phyloP scores from a whole-genome alignment of 2,329 filamentous ascomycete species.

The Pseudovirgaria hyperparasitica region DNA sequence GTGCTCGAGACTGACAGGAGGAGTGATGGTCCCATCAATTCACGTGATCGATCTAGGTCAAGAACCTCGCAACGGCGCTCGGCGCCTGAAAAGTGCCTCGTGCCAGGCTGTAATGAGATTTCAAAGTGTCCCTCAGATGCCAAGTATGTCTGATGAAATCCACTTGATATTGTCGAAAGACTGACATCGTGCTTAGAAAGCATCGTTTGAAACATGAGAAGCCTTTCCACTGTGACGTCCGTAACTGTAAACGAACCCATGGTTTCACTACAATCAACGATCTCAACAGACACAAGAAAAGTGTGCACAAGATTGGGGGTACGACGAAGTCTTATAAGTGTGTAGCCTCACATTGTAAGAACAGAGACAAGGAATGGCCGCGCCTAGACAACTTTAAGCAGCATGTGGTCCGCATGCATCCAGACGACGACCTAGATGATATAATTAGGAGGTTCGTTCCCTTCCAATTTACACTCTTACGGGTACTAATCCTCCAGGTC shows the following conservation, averaged over 20 bases:
- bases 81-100: too few species aligned
- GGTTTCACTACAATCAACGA: constrained; percentile 77
- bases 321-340: constrained; percentile 45
- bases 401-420: constrained; percentile 61
- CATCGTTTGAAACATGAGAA: constrained; percentile 59
- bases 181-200: constrained; percentile 46
- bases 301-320: constrained; percentile 47
- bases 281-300: constrained; percentile 63
- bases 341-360: constrained; percentile 41
- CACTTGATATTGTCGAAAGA: background rate
- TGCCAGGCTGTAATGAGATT: constrained; percentile 9
- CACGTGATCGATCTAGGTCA: too few species aligned
- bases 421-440: constrained; percentile 27
- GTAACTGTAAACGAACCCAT: constrained; percentile 43
- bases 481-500: too few species aligned
- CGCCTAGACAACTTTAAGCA: constrained; percentile 77
- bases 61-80: too few species aligned
- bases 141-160: constrained; percentile 15
- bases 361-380: constrained; percentile 60
- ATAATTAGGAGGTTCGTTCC: constrained; percentile 34
- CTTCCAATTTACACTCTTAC: background rate
- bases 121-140: constrained; percentile 23
- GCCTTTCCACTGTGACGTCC: constrained; percentile 47
- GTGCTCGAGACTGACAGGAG: too few species aligned
- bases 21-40: too few species aligned